Percentiles rank a stretch among this genome's conserved stretches.
These are phyloP conservation scores for Epichloe aotearoae DNA, from an alignment of 2,329 filamentous ascomycete species.

Conservation along the genomic window DNA sequence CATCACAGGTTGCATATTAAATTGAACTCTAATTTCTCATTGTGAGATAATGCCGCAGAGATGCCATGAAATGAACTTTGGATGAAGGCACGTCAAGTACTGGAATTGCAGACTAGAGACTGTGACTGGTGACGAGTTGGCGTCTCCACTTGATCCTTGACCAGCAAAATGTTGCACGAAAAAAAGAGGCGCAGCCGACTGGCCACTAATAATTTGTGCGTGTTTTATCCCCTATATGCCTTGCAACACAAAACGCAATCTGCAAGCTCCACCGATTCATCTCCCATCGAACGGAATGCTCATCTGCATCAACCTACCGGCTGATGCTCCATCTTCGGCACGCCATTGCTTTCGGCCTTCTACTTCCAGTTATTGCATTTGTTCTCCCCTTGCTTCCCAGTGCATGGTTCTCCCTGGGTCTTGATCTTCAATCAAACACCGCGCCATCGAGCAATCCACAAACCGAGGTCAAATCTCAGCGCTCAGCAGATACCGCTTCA, in stretches of 20 bases:
- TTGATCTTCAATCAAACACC: not conserved
- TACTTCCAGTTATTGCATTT: not conserved
- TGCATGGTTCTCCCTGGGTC: not conserved
- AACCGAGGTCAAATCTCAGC: not conserved
- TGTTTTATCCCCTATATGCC: no score
- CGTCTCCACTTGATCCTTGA: not conserved
- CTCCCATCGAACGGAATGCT: not conserved
- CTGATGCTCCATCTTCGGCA: conserved; percentile 1
- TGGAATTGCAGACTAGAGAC: no score
- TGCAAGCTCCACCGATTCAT: not conserved
- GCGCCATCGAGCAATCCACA: not conserved
- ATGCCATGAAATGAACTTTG: no score
- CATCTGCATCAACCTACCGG: not conserved
- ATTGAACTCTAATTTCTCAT: no score
- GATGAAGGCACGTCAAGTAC: no score
- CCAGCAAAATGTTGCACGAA: no score
- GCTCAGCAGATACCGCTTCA: not conserved
- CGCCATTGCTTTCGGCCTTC: not conserved
- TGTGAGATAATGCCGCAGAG: no score
- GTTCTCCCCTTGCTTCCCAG: not conserved
- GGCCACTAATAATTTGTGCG: no score
- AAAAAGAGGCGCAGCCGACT: no score
- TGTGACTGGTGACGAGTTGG: not conserved
- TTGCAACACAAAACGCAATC: not conserved
- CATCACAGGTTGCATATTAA: no score